phyloP scores from a whole-genome alignment of 2,329 filamentous ascomycete species.

The Hypoxylon sp. region DNA sequence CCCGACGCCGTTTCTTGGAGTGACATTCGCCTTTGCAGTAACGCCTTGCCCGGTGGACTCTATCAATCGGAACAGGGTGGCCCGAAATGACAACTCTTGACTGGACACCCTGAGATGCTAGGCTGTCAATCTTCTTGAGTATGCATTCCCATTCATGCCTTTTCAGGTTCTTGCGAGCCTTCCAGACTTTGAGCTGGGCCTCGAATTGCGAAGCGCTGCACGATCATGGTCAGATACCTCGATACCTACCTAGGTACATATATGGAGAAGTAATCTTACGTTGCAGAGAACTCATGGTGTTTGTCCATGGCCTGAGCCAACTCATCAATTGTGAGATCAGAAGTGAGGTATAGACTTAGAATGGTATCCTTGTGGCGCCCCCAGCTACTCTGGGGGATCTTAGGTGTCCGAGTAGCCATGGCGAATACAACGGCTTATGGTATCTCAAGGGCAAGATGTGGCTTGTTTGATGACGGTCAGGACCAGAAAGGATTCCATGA shows the following conservation, averaged over 20 bases:
- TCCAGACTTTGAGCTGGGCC: slow-evolving; percentile 35
- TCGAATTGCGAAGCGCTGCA: slow-evolving; percentile 36
- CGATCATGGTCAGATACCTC: neutral
- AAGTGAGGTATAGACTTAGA: slow-evolving; percentile 26
- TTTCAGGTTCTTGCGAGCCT: slow-evolving; percentile 37
- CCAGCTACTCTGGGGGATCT: slow-evolving; percentile 30
- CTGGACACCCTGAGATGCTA: slow-evolving; percentile 9
- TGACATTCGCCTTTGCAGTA: slow-evolving; percentile 8
- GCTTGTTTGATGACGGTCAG: neutral
- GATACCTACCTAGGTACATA: neutral
- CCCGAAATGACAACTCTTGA: slow-evolving; percentile 33
- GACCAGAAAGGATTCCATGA: neutral
- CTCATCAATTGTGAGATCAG: slow-evolving; percentile 9
- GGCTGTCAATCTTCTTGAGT: slow-evolving; percentile 27
- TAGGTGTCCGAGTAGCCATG: slow-evolving; percentile 32
- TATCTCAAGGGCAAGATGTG: neutral
- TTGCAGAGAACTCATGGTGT: slow-evolving; percentile 31
- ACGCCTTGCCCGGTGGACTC: slow-evolving; percentile 29
- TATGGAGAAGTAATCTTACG: slow-evolving; percentile 17
- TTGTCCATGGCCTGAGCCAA: slow-evolving; percentile 27
- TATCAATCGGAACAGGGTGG: slow-evolving; percentile 21
- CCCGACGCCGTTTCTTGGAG: slow-evolving; percentile 19
- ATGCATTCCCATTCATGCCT: slow-evolving; percentile 34
- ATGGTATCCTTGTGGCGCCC: slow-evolving; percentile 34
- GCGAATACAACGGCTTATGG: neutral